Percentiles rank a stretch among this genome's conserved stretches.
Evolutionary conservation across 176 grass and related monocot genomes (phyloP).

Genomic region (Zoysia pacifica): DNA sequence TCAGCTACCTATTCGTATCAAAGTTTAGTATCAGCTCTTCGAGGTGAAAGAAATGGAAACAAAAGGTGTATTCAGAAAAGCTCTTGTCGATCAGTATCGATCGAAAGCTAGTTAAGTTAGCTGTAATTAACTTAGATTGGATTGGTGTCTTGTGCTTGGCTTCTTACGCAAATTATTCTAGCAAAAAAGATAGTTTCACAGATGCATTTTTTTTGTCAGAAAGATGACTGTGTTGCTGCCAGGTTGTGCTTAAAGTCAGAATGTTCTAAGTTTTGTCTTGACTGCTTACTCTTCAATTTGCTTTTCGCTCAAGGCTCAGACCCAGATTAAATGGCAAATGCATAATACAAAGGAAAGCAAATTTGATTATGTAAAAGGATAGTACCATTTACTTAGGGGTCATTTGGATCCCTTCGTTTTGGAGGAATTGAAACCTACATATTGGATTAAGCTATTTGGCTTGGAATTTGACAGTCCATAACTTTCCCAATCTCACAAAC

Average conservation of each 20-base stretch:
- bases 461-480: too few species aligned
- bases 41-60: neutral
- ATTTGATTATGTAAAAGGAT: neutral
- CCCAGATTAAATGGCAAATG: neutral
- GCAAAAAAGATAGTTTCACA: neutral
- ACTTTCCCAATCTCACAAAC: too few species aligned
- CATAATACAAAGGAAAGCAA: too few species aligned
- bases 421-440: too few species aligned
- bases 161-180: neutral
- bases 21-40: neutral
- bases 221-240: neutral
- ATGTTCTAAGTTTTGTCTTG: neutral
- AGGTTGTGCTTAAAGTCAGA: neutral
- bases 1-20: neutral
- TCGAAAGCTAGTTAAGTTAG: neutral
- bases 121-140: neutral
- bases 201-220: slow-evolving; percentile 8
- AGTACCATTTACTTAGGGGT: too few species aligned
- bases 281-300: neutral
- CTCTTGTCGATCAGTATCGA: neutral
- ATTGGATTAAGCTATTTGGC: too few species aligned
- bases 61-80: neutral
- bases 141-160: neutral
- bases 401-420: too few species aligned
- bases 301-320: neutral